Base-by-base conservation (phyloP, 2,329 filamentous ascomycete species). In the Aspergillus eucalypticola region DNA sequence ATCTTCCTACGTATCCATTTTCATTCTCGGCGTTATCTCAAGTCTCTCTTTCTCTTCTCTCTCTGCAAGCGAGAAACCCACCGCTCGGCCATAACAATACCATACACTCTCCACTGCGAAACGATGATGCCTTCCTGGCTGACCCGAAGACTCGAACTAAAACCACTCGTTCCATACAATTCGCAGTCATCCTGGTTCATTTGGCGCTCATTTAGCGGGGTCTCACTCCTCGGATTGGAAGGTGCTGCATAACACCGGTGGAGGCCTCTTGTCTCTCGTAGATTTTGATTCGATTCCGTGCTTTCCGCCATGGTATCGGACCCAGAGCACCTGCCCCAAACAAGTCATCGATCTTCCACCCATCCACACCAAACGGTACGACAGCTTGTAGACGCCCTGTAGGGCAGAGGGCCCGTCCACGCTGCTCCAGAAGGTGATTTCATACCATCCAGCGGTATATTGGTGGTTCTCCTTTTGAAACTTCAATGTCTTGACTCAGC, bases 71-170 rank as follows among this genome's bases (percentile, higher is more conserved):
- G 41, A 44, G 21, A 44, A 44, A 44, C 25, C 46, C 46, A 50
- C 46, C 46, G 46, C 46, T 50, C 46, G 46, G 25, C 10, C 25
- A 50, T 50, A 50, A 50, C 46, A 27, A 50, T 50, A 50, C 46
- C 46, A 13, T 50, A 55, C 52, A 46, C 61, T 58, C 61, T 58
- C 56, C 55, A 60, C 51, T 41, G 21, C 17, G 39, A 63, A 58
- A 63, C 29, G 51, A 41, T 54, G 61, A 58, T 61, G 61, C 58
- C 58, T 63, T 60, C 52, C 23, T 13, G 32, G 19, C 5, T 15
- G 11, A 15, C 19, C 35, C 29, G 17, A 55, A 55, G 58, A 55
- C 39, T 54, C 44, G 27, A 44, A 52, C 46, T 21, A 29, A 54
- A 29, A 29, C 8, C 27, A 11, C 35, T 42, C 23, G 44, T 49